phyloP scores from a whole-genome alignment of 2,329 filamentous ascomycete genomes.

The Xylariomycetidae sp. region DNA sequence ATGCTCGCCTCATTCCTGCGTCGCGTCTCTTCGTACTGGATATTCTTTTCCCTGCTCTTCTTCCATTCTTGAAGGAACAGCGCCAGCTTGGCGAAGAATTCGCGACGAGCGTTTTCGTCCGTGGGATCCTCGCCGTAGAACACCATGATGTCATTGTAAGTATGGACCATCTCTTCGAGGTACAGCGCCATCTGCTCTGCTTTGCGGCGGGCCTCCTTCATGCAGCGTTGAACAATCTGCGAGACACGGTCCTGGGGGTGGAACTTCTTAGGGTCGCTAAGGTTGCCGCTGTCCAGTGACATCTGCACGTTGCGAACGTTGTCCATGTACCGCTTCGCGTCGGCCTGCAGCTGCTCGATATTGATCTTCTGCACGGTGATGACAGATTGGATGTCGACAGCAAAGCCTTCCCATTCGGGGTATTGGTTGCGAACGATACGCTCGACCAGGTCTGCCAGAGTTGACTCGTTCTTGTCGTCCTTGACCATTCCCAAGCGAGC shows the following conservation, averaged over 20 bases:
- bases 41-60: conserved; percentile 91
- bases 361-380: conserved; percentile 82
- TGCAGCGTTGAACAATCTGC: conserved; percentile 82
- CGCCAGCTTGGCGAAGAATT: conserved; percentile 93
- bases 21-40: conserved; percentile 71
- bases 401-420: conserved; percentile 87
- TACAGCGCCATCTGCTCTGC: conserved; percentile 94
- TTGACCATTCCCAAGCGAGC: conserved; percentile 95
- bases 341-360: conserved; percentile 80
- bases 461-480: conserved; percentile 97
- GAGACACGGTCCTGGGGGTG: conserved; percentile 94
- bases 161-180: conserved; percentile 84
- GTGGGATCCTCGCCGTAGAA: conserved; percentile 92
- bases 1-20: conserved; percentile 85
- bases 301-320: conserved; percentile 92
- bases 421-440: conserved; percentile 95
- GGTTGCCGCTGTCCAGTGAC: conserved; percentile 85
- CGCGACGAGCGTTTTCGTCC: conserved; percentile 87
- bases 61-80: conserved; percentile 91
- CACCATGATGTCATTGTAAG: conserved; percentile 90
- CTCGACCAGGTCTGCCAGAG: conserved; percentile 91
- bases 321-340: conserved; percentile 88
- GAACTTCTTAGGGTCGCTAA: conserved; percentile 96
- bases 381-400: conserved; percentile 76
- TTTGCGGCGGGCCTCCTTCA: conserved; percentile 96